Percentiles rank a stretch among this genome's conserved stretches.
Conservation (phyloP, 2,329 filamentous ascomycete genomes). For the Aspergillus fijiensis region DNA sequence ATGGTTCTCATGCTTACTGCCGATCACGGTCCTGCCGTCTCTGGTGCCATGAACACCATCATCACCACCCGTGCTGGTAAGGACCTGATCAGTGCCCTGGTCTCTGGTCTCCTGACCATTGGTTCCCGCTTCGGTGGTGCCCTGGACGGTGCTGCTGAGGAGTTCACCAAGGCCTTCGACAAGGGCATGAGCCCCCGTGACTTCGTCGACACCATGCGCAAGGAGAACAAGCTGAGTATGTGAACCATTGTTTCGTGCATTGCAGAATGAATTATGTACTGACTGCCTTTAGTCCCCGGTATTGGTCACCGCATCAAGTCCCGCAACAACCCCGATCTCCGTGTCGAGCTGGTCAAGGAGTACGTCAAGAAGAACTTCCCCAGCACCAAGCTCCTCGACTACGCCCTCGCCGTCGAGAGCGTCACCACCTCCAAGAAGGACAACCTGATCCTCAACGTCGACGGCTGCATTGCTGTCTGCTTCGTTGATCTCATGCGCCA, state of each 20-base stretch:
- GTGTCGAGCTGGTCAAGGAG: slow-evolving; percentile 99
- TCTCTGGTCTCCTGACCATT: slow-evolving; percentile 95
- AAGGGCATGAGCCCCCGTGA: slow-evolving; percentile 97
- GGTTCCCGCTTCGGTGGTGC: slow-evolving; percentile 98
- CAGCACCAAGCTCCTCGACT: slow-evolving; percentile 96
- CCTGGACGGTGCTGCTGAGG: slow-evolving; percentile 93
- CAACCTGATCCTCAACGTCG: slow-evolving; percentile 99
- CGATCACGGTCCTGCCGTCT: slow-evolving; percentile 97
- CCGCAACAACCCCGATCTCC: slow-evolving; percentile 98
- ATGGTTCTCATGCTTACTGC: slow-evolving; percentile 99
- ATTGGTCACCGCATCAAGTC: slow-evolving; percentile 99
- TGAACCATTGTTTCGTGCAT: slow-evolving; percentile 17
- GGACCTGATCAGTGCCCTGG: slow-evolving; percentile 92
- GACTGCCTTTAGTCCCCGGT: slow-evolving; percentile 67
- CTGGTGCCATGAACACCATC: slow-evolving; percentile 99
- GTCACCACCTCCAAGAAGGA: slow-evolving; percentile 99
- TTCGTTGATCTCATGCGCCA: slow-evolving; percentile 97
- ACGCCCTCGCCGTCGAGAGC: slow-evolving; percentile 94
- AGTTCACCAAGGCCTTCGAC: slow-evolving; percentile 97
- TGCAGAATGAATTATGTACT: slow-evolving; percentile 10
- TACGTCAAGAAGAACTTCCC: slow-evolving; percentile 98
- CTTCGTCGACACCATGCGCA: slow-evolving; percentile 98
- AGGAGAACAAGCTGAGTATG: slow-evolving; percentile 97
- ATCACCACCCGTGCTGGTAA: slow-evolving; percentile 99
- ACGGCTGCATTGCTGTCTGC: slow-evolving; percentile 96